Evolutionary conservation across 371 early-diverging fungal species (phyloP).

Genomic region (Actinomucor elegans): DNA sequence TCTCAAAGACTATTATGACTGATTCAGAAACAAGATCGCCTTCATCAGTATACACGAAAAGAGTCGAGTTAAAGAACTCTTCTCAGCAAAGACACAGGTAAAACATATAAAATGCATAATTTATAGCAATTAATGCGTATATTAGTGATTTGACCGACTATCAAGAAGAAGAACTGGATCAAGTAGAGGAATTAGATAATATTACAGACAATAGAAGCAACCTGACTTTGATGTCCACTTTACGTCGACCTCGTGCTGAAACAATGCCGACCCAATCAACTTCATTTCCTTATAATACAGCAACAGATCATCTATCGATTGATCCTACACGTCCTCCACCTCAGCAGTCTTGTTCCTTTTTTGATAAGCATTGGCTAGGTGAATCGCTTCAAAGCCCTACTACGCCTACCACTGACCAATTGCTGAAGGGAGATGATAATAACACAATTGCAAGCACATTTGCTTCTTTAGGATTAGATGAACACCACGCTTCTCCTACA

Average conservation of each 20-base stretch:
- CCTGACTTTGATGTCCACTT: too few species aligned
- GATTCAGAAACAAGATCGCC: slow-evolving; percentile 7
- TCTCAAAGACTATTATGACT: slow-evolving; percentile 1
- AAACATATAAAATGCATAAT: too few species aligned
- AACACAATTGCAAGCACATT: slow-evolving; percentile 64
- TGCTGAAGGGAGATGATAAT: slow-evolving; percentile 25
- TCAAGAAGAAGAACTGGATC: background rate
- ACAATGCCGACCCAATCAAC: slow-evolving; percentile 62
- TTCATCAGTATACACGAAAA: slow-evolving; percentile 2
- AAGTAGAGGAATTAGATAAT: background rate
- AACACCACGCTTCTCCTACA: slow-evolving; percentile 9
- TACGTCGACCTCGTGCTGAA: slow-evolving; percentile 68
- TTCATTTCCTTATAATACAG: slow-evolving; percentile 42
- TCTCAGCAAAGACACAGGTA: too few species aligned
- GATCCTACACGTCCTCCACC: background rate
- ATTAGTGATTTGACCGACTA: background rate
- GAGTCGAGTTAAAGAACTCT: too few species aligned
- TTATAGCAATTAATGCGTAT: background rate
- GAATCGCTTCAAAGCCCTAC: slow-evolving; percentile 23
- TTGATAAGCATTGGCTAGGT: background rate
- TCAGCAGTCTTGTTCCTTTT: background rate
- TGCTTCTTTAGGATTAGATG: slow-evolving; percentile 73
- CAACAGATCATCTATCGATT: slow-evolving; percentile 14
- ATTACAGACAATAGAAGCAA: too few species aligned
- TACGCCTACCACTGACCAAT: slow-evolving; percentile 37